These are phyloP conservation scores for Saccharomycopsis malanga DNA, from an alignment of 805 yeast genomes.

Conservation along the genomic window DNA sequence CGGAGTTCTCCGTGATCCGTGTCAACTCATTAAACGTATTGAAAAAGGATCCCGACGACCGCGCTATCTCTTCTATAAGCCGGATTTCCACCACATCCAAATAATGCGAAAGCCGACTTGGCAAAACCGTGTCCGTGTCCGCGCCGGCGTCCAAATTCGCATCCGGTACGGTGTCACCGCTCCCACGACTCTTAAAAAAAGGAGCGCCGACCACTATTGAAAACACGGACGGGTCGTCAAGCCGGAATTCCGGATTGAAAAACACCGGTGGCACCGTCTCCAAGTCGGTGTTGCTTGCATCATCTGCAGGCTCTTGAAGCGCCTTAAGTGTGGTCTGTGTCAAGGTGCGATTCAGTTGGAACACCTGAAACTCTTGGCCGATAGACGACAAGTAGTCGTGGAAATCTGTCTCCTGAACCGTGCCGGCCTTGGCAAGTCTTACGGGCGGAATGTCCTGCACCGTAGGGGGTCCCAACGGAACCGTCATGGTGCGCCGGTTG, in stretches of 20 bases:
- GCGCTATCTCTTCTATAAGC: constrained; percentile 73
- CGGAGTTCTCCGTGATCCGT: constrained; percentile 49
- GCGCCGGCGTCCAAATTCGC: constrained; percentile 31
- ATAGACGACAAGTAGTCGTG: constrained; percentile 39
- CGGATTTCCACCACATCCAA: constrained; percentile 80
- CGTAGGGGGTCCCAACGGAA: constrained; percentile 61
- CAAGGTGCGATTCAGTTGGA: constrained; percentile 36
- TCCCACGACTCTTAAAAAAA: constrained; percentile 30
- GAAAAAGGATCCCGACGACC: constrained; percentile 79
- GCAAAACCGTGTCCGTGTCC: constrained; percentile 52
- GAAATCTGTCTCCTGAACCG: constrained; percentile 38
- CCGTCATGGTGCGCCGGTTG: constrained; percentile 34
- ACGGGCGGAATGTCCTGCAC: constrained; percentile 79
- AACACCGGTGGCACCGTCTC: constrained; percentile 61
- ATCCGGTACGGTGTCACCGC: constrained; percentile 22
- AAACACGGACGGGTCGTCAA: constrained; percentile 85
- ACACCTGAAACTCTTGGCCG: constrained; percentile 38
- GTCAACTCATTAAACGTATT: constrained; percentile 75
- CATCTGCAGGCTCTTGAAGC: constrained; percentile 24
- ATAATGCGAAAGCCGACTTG: constrained; percentile 73
- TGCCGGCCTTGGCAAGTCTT: constrained; percentile 47
- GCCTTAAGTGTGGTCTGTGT: constrained; percentile 38
- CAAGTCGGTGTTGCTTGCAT: constrained; percentile 22
- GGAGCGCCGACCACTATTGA: constrained; percentile 61
- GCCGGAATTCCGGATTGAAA: constrained; percentile 58